Conservation (phyloP, 225 moss, liverwort and hornwort genomes). For the Antitrichia curtipendula region DNA sequence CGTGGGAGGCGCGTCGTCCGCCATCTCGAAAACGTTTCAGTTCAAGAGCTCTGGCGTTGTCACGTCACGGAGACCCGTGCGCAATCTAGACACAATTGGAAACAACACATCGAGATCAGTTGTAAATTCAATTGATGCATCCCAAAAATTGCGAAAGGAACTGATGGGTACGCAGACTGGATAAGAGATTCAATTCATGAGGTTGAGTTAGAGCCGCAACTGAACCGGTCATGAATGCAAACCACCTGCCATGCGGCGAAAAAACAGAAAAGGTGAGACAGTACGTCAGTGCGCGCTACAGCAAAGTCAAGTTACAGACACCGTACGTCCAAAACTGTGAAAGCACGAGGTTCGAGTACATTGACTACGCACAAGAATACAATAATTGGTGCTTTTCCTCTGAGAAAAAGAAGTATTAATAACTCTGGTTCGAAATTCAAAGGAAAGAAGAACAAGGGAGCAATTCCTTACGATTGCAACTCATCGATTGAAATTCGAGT, state of each 20-base stretch:
- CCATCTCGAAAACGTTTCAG: neutral
- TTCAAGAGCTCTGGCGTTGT: neutral
- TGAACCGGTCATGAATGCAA: neutral
- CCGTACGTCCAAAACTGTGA: neutral
- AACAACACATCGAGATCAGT: neutral
- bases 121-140: neutral
- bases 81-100: neutral
- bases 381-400: neutral
- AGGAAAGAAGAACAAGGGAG: neutral
- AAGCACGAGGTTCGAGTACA: neutral
- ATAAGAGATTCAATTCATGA: neutral
- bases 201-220: neutral
- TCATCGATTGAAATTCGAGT: neutral
- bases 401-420: neutral
- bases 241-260: neutral
- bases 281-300: neutral
- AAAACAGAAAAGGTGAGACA: neutral
- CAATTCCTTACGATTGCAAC: neutral
- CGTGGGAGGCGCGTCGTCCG: neutral
- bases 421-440: neutral
- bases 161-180: neutral
- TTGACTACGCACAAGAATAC: neutral
- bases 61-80: too few relatives aligned
- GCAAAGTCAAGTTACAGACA: constrained; percentile 6
- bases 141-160: neutral